These are phyloP conservation scores for Saccharum spontaneum DNA, from an alignment of 176 grass and related monocot species.

Conservation along the genomic window DNA sequence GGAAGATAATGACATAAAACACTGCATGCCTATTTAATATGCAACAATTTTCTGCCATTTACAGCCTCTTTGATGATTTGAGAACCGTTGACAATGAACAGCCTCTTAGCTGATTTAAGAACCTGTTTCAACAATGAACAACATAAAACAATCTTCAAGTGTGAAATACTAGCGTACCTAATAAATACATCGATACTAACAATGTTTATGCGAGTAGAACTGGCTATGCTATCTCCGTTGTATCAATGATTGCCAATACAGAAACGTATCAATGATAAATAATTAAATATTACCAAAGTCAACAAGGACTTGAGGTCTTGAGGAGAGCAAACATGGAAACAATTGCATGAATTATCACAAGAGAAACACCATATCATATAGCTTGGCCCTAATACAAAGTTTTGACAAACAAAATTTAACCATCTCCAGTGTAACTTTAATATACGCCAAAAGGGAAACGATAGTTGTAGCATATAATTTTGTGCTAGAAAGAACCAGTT, in stretches of 20 bases:
- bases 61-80: background rate
- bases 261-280: background rate
- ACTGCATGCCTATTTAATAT: slow-evolving; percentile 23
- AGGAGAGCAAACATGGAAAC: background rate
- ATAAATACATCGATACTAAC: background rate
- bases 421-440: background rate
- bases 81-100: background rate
- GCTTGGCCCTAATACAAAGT: background rate
- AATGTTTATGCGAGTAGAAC: background rate
- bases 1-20: background rate
- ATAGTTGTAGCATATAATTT: background rate
- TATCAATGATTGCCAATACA: background rate
- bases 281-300: background rate
- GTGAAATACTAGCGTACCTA: background rate
- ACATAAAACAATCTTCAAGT: background rate
- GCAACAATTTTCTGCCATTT: background rate
- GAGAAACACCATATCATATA: slow-evolving; percentile 7
- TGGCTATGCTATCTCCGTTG: background rate
- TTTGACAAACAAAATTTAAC: background rate
- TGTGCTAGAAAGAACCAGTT: background rate
- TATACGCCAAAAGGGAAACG: background rate
- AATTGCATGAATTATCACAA: background rate
- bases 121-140: background rate
- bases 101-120: slow-evolving; percentile 5
- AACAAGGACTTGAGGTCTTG: background rate